phyloP scores from a whole-genome alignment of 495 filamentous ascomycete genomes.

The Rhypophila decipiens region DNA sequence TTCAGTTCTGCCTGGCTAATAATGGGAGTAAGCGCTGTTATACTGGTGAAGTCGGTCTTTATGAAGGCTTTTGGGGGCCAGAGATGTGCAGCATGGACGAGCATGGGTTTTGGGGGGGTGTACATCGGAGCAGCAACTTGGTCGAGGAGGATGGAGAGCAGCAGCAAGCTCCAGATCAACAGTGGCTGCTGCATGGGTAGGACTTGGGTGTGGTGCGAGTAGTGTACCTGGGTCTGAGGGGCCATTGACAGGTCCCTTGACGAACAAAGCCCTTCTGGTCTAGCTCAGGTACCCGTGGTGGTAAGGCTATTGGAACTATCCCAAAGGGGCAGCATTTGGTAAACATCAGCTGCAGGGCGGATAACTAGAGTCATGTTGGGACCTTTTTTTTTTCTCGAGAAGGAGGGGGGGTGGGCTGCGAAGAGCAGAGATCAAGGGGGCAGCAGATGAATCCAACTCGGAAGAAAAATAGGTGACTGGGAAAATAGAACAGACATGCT shows the following conservation, averaged over 20 bases:
- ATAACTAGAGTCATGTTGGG: conserved; percentile 10
- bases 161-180: not conserved
- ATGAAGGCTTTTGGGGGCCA: conserved; percentile 23
- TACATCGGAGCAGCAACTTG: conserved; percentile 14
- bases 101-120: conserved; percentile 8
- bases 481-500: conserved; percentile 25
- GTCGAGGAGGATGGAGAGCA: conserved; percentile 7
- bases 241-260: conserved; percentile 1
- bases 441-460: conserved; percentile 6
- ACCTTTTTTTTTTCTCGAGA: not conserved
- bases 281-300: conserved; percentile 1
- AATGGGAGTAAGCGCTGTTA: conserved; percentile 21
- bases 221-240: conserved; percentile 1
- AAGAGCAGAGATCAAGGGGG: conserved; percentile 5
- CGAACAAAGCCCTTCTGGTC: no score
- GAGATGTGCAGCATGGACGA: conserved; percentile 19
- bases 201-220: conserved; percentile 10
- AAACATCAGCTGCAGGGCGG: conserved; percentile 6
- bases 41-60: conserved; percentile 13
- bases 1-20: conserved; percentile 30
- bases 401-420: not conserved
- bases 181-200: conserved; percentile 14
- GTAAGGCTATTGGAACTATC: conserved; percentile 18
- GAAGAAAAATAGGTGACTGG: conserved; percentile 16
- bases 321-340: conserved; percentile 18